These are phyloP conservation scores for Leishmania braziliensis DNA, from an alignment of 208 protist genomes.

Conservation along the genomic window DNA sequence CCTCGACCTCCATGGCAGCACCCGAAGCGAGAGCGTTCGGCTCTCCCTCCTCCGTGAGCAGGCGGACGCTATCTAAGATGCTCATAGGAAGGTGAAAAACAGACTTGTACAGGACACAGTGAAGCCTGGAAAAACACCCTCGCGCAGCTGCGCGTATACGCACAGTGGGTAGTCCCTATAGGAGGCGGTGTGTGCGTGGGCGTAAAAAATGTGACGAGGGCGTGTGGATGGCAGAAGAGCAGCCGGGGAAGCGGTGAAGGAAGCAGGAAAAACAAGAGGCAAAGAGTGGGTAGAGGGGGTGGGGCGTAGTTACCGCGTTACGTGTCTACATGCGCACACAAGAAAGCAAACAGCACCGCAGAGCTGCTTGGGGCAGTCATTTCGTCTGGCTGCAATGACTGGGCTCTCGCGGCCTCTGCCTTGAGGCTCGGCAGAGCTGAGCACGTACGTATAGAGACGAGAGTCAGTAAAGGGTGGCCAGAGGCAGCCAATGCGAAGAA, in stretches of 20 bases:
- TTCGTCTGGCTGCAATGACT: background rate
- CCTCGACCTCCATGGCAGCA: constrained; percentile 22
- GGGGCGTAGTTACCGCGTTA: background rate
- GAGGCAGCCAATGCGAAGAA: background rate
- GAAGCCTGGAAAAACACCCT: too few species aligned
- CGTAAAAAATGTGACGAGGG: background rate
- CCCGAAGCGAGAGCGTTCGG: background rate
- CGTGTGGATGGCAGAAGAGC: background rate
- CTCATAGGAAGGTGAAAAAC: constrained; percentile 17
- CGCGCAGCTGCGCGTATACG: background rate
- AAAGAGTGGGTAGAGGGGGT: background rate
- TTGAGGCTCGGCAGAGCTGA: background rate
- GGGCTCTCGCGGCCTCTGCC: background rate
- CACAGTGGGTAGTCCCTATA: background rate
- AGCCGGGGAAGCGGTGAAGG: background rate
- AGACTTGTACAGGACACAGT: background rate
- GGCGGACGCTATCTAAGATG: constrained; percentile 12
- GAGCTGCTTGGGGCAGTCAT: background rate
- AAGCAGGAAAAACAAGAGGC: background rate
- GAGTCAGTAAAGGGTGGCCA: background rate
- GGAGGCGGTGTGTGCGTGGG: background rate
- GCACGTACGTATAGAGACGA: background rate
- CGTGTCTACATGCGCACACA: background rate
- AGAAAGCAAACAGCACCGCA: background rate
- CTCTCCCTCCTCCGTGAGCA: constrained; percentile 15